These are phyloP conservation scores for Schoenoplectus tabernaemontani DNA, from an alignment of 202 grass and related monocot species.

Conservation along the genomic window DNA sequence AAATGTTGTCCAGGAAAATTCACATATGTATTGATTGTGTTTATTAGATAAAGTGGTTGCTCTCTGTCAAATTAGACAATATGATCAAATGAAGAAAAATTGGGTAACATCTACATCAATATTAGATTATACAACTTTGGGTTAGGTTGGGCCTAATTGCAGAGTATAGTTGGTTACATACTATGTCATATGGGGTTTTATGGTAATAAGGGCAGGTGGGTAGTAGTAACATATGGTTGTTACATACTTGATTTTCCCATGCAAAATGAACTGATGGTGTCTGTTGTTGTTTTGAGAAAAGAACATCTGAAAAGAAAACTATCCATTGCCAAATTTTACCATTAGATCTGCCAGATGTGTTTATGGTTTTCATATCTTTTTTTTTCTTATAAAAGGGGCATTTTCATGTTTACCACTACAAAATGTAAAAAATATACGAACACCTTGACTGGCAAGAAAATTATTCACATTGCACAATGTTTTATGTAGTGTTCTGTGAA, in stretches of 20 bases:
- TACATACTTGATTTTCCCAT: background rate
- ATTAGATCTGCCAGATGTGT: no score
- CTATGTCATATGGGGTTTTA: background rate
- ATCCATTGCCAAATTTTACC: no score
- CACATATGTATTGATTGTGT: background rate
- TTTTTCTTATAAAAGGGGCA: background rate
- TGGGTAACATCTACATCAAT: background rate
- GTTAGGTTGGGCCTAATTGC: background rate
- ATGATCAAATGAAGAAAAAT: background rate
- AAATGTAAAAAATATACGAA: background rate
- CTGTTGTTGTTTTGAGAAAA: no score
- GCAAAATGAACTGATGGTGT: background rate
- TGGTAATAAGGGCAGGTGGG: background rate
- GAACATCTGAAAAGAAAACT: no score
- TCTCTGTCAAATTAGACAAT: background rate
- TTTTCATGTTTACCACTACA: background rate
- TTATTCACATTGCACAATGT: background rate
- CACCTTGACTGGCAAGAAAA: background rate
- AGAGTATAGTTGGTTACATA: background rate
- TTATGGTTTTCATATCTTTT: background rate
- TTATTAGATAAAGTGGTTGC: background rate
- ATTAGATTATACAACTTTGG: background rate
- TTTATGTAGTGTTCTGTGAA: background rate
- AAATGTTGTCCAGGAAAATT: background rate
- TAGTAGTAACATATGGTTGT: background rate